Conservation (phyloP, 805 yeast genomes). For the Kockiozyma suomiensis region DNA sequence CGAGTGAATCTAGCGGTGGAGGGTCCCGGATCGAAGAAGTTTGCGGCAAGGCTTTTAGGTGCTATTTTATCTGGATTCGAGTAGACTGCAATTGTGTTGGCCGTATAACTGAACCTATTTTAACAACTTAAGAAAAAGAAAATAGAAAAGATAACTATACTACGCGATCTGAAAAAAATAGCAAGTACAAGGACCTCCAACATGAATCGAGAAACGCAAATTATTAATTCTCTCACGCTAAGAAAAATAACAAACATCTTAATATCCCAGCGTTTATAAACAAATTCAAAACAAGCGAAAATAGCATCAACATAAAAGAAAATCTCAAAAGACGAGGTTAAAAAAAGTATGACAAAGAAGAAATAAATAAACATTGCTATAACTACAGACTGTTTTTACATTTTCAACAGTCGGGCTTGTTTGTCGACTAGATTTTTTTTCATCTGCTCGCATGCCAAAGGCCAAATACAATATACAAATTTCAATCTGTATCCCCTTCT, state of each 20-base stretch:
- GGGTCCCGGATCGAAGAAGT: conserved; percentile 35
- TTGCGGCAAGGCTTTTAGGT: conserved; percentile 33
- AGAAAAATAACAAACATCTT: not conserved
- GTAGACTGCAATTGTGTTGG: no score
- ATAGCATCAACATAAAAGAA: no score
- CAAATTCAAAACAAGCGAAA: not conserved
- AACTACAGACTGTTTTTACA: not conserved
- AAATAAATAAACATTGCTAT: not conserved
- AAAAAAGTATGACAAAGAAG: not conserved
- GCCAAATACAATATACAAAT: no score
- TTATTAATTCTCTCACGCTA: not conserved
- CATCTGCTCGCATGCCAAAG: no score
- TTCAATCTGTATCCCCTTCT: no score
- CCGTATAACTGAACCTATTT: not conserved
- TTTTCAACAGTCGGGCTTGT: no score
- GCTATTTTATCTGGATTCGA: conserved; percentile 22
- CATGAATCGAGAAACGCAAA: not conserved
- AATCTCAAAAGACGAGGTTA: no score
- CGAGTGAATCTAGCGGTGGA: conserved; percentile 32
- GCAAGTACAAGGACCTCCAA: not conserved
- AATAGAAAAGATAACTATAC: not conserved
- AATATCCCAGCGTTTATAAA: not conserved
- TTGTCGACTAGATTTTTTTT: no score
- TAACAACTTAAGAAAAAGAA: not conserved
- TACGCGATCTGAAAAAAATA: no score